phyloP scores from a whole-genome alignment of 768 basidiomycete genomes.

The Collybia mongolica region DNA sequence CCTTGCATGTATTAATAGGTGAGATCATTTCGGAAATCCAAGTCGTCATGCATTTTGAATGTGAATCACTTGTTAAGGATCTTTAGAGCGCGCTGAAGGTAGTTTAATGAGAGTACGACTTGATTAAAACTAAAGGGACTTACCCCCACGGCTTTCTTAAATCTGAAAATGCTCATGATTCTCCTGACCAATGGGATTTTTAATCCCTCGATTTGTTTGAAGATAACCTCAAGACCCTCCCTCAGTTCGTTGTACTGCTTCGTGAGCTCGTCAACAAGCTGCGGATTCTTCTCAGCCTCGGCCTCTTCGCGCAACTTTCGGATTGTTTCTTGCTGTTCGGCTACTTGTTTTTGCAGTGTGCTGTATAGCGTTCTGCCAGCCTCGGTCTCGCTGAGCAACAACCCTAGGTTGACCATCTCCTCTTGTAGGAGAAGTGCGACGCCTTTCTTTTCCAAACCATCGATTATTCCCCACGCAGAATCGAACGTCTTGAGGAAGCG shows the following conservation, averaged over 20 bases:
- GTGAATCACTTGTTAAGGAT: too few species aligned
- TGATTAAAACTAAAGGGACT: neutral
- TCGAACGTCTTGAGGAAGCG: slow-evolving; percentile 13
- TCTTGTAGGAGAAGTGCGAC: slow-evolving; percentile 25
- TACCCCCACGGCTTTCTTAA: slow-evolving; percentile 14
- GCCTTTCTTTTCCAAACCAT: slow-evolving; percentile 10
- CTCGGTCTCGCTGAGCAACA: slow-evolving; percentile 25
- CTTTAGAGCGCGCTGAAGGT: too few species aligned
- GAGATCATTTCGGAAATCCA: too few species aligned
- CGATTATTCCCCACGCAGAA: slow-evolving; percentile 27
- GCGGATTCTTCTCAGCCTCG: slow-evolving; percentile 4
- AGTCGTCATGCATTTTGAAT: too few species aligned
- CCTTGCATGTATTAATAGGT: too few species aligned
- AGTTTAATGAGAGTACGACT: too few species aligned
- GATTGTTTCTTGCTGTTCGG: slow-evolving; percentile 20
- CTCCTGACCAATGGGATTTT: slow-evolving; percentile 20
- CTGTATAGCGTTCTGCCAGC: slow-evolving; percentile 26
- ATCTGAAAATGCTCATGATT: slow-evolving; percentile 16
- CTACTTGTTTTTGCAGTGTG: slow-evolving; percentile 21
- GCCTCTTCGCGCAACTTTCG: slow-evolving; percentile 13
- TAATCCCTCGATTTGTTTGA: slow-evolving; percentile 19
- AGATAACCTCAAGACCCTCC: slow-evolving; percentile 18
- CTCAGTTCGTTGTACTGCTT: slow-evolving; percentile 17
- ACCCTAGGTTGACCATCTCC: slow-evolving; percentile 26
- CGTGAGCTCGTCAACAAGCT: slow-evolving; percentile 15